Conservation (phyloP, 2,329 filamentous ascomycete species). For the Sphaerulina vaccinii region DNA sequence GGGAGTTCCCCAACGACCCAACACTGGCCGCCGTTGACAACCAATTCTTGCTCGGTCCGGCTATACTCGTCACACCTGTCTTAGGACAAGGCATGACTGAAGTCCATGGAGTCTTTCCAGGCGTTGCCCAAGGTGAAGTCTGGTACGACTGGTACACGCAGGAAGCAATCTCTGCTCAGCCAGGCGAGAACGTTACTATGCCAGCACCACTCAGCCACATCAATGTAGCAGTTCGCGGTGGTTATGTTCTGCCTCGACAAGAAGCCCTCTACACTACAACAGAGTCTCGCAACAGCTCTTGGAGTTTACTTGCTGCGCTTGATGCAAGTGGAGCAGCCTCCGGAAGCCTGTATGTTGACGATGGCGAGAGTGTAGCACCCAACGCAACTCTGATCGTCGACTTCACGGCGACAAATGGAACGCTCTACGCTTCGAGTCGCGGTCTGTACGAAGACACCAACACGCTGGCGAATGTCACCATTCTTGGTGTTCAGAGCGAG, state of each 20-base stretch:
- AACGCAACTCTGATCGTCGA: slow-evolving; percentile 56
- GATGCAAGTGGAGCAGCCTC: slow-evolving; percentile 54
- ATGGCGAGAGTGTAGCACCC: slow-evolving; percentile 66
- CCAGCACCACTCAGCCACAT: slow-evolving; percentile 66
- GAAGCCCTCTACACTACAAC: slow-evolving; percentile 66
- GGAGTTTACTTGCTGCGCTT: slow-evolving; percentile 65
- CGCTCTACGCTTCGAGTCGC: slow-evolving; percentile 49
- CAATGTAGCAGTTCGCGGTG: slow-evolving; percentile 69
- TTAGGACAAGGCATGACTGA: slow-evolving; percentile 61
- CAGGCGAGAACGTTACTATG: slow-evolving; percentile 60
- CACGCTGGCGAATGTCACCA: slow-evolving; percentile 60
- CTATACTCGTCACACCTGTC: slow-evolving; percentile 66
- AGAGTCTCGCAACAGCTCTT: slow-evolving; percentile 62
- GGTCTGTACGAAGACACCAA: slow-evolving; percentile 59
- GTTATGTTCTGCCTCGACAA: slow-evolving; percentile 65
- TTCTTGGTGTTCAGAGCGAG: slow-evolving; percentile 55
- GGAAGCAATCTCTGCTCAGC: slow-evolving; percentile 50
- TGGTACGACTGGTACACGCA: slow-evolving; percentile 85
- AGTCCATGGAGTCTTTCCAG: slow-evolving; percentile 69
- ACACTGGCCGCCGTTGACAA: slow-evolving; percentile 64
- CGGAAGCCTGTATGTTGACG: slow-evolving; percentile 69
- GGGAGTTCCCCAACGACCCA: slow-evolving; percentile 73
- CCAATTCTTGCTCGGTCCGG: slow-evolving; percentile 69
- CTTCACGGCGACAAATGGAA: slow-evolving; percentile 43
- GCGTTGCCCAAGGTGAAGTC: slow-evolving; percentile 56